Conservation (phyloP, 2,329 filamentous ascomycete species). For the Arthroderma sp. region DNA sequence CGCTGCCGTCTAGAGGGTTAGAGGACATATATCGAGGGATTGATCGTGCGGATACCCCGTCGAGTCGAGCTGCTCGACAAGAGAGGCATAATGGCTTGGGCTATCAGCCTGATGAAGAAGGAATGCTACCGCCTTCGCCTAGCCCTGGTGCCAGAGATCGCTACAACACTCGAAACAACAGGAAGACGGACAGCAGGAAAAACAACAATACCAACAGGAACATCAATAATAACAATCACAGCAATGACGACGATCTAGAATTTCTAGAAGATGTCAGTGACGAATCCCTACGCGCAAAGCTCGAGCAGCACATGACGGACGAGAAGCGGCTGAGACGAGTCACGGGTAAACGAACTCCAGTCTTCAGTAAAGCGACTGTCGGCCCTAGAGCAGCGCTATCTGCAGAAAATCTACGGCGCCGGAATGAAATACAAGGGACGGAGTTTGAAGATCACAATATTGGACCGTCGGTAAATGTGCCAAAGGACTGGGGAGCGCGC, state of each 20-base stretch:
- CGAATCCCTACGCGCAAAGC: constrained; percentile 21
- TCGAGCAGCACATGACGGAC: constrained; percentile 25
- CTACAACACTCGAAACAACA: background rate
- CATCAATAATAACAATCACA: background rate
- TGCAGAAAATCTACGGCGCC: constrained; percentile 25
- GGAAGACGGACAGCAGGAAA: too few species aligned
- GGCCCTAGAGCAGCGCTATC: constrained; percentile 19
- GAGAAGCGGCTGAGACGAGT: constrained; percentile 27
- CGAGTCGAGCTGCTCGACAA: constrained; percentile 16
- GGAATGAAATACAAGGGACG: constrained; percentile 18
- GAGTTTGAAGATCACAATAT: constrained; percentile 16
- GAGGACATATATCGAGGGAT: constrained; percentile 28
- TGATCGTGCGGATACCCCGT: constrained; percentile 24
- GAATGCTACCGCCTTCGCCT: constrained; percentile 15
- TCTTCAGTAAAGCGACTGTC: constrained; percentile 27
- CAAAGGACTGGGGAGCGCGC: constrained; percentile 24
- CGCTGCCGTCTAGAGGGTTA: constrained; percentile 26
- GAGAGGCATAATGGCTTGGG: constrained; percentile 18
- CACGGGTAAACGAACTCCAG: constrained; percentile 25
- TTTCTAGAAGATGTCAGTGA: constrained; percentile 23
- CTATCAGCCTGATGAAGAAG: constrained; percentile 5
- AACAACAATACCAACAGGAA: too few species aligned
- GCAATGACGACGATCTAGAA: constrained; percentile 19
- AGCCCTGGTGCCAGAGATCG: constrained; percentile 13
- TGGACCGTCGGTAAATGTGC: constrained; percentile 24